Conservation (phyloP, 2,329 filamentous ascomycete genomes). For the Aspergillus awamori region DNA sequence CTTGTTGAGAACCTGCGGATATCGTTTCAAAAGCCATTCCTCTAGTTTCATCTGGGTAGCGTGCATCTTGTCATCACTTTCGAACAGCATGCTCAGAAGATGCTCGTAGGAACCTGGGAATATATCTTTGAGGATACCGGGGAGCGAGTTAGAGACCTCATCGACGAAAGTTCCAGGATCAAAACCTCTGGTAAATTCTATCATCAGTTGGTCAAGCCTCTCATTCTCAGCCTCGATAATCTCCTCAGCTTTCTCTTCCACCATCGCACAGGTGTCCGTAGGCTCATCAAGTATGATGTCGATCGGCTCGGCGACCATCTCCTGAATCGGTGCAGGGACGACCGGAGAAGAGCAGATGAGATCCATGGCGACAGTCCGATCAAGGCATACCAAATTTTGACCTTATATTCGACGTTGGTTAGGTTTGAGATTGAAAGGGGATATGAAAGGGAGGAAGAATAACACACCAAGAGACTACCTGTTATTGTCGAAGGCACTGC, state of each 20-base stretch:
- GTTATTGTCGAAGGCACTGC: neutral
- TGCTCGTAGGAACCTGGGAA: conserved; percentile 29
- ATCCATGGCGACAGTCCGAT: neutral
- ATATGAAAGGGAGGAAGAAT: neutral
- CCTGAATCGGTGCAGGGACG: neutral
- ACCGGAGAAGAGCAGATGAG: conserved; percentile 1
- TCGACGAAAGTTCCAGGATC: conserved; percentile 21
- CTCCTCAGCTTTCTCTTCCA: conserved; percentile 17
- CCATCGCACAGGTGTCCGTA: neutral
- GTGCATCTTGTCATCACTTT: conserved; percentile 60
- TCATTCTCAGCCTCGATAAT: conserved; percentile 17
- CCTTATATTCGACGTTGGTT: neutral
- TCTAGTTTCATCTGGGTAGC: conserved; percentile 67
- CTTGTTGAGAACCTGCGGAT: conserved; percentile 1
- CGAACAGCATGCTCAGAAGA: conserved; percentile 27
- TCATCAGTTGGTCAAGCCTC: conserved; percentile 18
- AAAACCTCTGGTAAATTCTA: conserved; percentile 25
- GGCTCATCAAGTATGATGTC: conserved; percentile 17
- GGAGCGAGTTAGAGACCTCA: conserved; percentile 16
- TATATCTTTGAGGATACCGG: conserved; percentile 9
- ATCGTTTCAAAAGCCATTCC: conserved; percentile 60
- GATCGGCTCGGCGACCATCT: neutral
- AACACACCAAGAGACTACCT: neutral
- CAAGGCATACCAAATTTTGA: neutral
- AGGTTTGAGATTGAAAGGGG: too few species aligned